Base-by-base conservation (phyloP, 176 grass and related monocot genomes). In the Tillandsia fasciculata region DNA sequence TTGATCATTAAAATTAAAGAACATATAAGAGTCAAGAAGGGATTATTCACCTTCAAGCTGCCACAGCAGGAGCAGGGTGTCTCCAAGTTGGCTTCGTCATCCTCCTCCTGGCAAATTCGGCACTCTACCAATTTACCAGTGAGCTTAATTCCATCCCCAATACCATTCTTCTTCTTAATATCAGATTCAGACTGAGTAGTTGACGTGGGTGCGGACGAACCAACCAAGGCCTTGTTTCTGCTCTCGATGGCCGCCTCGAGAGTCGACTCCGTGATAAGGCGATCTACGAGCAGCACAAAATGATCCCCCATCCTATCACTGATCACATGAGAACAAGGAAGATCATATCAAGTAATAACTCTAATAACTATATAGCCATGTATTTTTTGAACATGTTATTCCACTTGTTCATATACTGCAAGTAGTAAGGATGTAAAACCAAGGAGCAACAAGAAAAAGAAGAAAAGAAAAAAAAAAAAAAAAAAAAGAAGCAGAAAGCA, bases 71-170 rank as follows among this genome's bases (percentile, higher is more conserved):
- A 91, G 70, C 91, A 96, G 59, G 91, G 91, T 15, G 53, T 64
- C 54, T 96, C 91, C 91, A 96, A 83, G 76, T 47, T 52, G 10
- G 65, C 50, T 65, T 86, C 75, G 0, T 81, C 87, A 12, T 73
- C 88, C 13, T 96, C 91, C 12, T 96, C 85, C 3, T 96, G 91
- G 61, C 91, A 96, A 67, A 96, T 91, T 65, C 91, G 81, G 72
- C 91, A 96, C 52, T 91, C 88, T 22, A 80, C 88, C 70, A 79
- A 12, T 29, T 75, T 77, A 1, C 70, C 75, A 1, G 20, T 56
- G 1, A 33, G 18, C 66, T 8, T 77, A 42, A 42, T 42, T 42
- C 33, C 33, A 42, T 42, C 33, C 15, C 0, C 48, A 27, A 76
- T 78, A 24, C 64, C 5, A 22, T 18, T 48, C 7, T 2, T 58